Evolutionary conservation across 2,329 filamentous ascomycete species (phyloP).

Genomic region (Xylaria polymorpha): DNA sequence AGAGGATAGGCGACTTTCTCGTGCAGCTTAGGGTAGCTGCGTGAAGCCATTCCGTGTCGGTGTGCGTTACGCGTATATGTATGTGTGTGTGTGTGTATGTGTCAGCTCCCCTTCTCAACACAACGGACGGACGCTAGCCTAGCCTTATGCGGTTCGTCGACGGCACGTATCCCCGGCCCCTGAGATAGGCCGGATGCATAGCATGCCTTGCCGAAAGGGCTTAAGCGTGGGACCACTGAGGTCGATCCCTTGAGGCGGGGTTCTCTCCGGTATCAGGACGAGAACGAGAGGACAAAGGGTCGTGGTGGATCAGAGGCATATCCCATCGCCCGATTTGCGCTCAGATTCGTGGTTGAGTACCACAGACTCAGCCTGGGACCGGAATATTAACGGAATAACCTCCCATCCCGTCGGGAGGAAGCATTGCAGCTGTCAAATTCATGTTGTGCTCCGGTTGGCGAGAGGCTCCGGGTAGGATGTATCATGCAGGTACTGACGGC

Average conservation of each 20-base stretch:
- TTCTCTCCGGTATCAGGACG: not conserved
- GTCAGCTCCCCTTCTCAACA: not conserved
- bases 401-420: not conserved
- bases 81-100: not conserved
- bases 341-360: not conserved
- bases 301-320: not conserved
- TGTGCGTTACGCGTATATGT: not conserved
- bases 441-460: constrained; percentile 18
- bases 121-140: not conserved
- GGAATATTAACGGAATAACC: not conserved
- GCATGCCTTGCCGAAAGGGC: not conserved
- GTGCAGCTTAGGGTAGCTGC: constrained; percentile 23
- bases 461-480: not conserved
- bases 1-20: not conserved
- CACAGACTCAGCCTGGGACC: not conserved
- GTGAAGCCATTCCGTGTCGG: constrained; percentile 9
- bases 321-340: not conserved
- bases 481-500: constrained; percentile 27
- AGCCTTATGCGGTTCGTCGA: not conserved
- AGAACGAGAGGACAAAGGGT: not conserved
- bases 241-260: not conserved
- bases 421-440: constrained; percentile 15
- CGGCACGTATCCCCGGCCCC: not conserved
- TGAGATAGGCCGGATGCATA: not conserved
- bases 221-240: not conserved